Evolutionary conservation across 2,329 filamentous ascomycete species (phyloP).

Genomic region (Aspergillus vadensis): DNA sequence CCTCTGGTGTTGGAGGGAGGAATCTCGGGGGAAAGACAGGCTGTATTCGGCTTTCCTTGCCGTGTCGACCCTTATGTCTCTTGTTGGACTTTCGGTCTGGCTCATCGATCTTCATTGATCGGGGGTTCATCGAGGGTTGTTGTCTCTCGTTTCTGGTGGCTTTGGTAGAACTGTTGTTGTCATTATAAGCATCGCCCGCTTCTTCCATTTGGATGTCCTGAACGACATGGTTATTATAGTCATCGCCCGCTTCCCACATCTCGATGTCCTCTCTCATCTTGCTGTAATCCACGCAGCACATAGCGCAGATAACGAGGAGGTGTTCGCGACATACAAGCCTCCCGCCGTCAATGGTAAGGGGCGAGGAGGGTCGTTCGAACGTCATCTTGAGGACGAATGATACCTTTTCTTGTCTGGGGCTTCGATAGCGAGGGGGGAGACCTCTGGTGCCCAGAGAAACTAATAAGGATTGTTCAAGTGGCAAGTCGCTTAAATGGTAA

Average conservation of each 20-base stretch:
- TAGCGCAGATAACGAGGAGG: not conserved
- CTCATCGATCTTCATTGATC: no score
- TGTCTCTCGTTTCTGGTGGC: not conserved
- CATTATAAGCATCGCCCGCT: no score
- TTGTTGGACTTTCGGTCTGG: no score
- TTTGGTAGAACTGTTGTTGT: no score
- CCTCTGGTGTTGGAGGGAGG: not conserved
- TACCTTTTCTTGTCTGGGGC: not conserved
- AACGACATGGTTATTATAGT: not conserved
- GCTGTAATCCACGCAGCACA: not conserved
- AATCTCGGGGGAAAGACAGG: not conserved
- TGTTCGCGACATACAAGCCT: not conserved
- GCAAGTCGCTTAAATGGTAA: no score
- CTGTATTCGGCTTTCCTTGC: no score
- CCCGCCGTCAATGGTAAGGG: not conserved
- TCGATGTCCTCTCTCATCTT: not conserved
- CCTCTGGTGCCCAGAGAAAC: no score
- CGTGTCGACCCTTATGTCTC: no score
- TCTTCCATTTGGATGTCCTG: no score
- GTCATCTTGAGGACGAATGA: not conserved
- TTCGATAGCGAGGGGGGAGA: no score
- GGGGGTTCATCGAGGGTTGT: no score
- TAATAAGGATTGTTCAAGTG: no score
- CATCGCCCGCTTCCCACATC: not conserved
- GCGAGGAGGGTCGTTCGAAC: not conserved